Percentiles rank a stretch among this genome's conserved stretches.
These are phyloP conservation scores for Pyrenopolyporus hunteri DNA, from an alignment of 495 filamentous ascomycete genomes.

Conservation along the genomic window DNA sequence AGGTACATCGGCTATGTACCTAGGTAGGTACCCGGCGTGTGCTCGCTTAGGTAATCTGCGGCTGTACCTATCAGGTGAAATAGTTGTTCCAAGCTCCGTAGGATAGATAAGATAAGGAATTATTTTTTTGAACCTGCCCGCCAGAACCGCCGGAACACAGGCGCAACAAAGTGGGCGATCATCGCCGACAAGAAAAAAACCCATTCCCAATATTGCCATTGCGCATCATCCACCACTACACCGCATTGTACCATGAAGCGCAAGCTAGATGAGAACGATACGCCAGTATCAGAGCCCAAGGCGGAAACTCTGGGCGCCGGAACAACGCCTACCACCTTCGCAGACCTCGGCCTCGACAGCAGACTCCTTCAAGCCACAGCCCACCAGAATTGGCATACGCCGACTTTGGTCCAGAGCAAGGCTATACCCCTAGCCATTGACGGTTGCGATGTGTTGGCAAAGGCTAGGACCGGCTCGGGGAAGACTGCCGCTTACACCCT, in stretches of 20 bases:
- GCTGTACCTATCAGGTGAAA: background rate
- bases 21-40: too few species aligned
- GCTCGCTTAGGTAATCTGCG: background rate
- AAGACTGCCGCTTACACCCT: constrained; percentile 98
- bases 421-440: constrained; percentile 90
- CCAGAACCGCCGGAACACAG: too few species aligned
- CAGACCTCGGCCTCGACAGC: constrained; percentile 74
- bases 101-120: constrained; percentile 32
- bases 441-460: constrained; percentile 88
- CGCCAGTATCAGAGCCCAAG: constrained; percentile 43
- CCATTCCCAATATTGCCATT: too few species aligned
- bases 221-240: background rate
- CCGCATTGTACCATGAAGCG: constrained; percentile 59
- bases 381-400: constrained; percentile 80
- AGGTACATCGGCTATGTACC: too few species aligned
- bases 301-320: constrained; percentile 11
- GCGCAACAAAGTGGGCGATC: constrained; percentile 5
- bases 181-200: too few species aligned
- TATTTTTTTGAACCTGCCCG: constrained; percentile 24
- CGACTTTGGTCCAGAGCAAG: constrained; percentile 83
- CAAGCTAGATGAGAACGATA: constrained; percentile 59
- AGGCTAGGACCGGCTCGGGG: constrained; percentile 90
- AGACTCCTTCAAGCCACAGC: constrained; percentile 85
- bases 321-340: constrained; percentile 53
- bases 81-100: constrained; percentile 22